Evolutionary conservation across 306 rosid genomes (phyloP), one percentile per base, ranked within the genome.

Genomic region (Begonia fuchsioides): DNA sequence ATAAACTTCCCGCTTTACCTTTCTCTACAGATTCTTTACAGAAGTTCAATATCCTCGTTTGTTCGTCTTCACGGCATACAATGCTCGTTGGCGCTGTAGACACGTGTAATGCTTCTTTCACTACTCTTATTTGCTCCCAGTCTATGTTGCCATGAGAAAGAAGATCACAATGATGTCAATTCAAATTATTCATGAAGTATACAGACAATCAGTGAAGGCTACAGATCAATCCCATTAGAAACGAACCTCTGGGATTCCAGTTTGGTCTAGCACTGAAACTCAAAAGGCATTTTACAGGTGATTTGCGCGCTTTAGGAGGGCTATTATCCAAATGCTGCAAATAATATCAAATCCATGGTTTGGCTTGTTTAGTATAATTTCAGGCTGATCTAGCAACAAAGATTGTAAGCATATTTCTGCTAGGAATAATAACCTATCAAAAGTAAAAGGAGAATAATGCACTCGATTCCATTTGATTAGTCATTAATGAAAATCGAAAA

Each of bases 31-130:
- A 65, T 2, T 68, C 58, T 66, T 90, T 82, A 51, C 92, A 76
- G 70, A 90, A 85, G 56, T 64, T 80, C 17, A 85, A 51, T 44
- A 90, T 78, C 71, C 72, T 70, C 51, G 61, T 68, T 59, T 79
- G 98, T 74, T 90, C 95, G 0, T 62, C 73, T 41, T 90, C 94
- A 3, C 95, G 85, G 54, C 95, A 90, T 47, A 67, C 73, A 0
- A 81, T 53, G 0, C 62, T 65, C 15, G 87, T 40, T 1, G 98
- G 95, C 4, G 78, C 76, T 0, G 77, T 72, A 0, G 94, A 85
- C 47, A 90, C 64, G 38, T 90, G 94, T 66, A 90, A 45, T 3
- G 78, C 92, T 67, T 81, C 79, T 74, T 81, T 84, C 69, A 53
- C 87, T n/a, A 6, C 43, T 62, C 68, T 79, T 47, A 72, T 44